Base-by-base conservation (phyloP, 805 yeast genomes). In the Sugiyamaella valdiviana region DNA sequence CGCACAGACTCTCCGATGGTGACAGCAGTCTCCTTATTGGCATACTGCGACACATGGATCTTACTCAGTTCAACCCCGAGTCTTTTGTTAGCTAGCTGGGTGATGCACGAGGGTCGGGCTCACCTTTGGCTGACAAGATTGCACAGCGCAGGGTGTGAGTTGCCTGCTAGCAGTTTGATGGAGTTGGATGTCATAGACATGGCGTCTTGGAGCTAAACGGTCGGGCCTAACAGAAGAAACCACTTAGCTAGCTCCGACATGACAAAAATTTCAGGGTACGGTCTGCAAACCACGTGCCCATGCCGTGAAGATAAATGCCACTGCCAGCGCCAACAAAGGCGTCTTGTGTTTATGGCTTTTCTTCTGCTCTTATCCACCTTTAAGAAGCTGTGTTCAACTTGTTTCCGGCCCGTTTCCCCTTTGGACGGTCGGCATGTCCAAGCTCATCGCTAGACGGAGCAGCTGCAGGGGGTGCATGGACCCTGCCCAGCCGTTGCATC, bases 11-110 rank as follows among this genome's bases (percentile, higher is more conserved):
- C 96, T 29, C 88, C 90, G 50, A 88, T 82, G 24, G 88, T 78
- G 14, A 91, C 91, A 2, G 95, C 85, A 1, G 95, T 85, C 68
- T 91, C 98, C 58, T 78, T 80, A 63, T 88, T 91, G 36, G 95
- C 80, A 66, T 86, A 87, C 63, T 87, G 89, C 55, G 84, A 82
- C 10, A 89, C 95, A 41, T 83, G 83, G 19, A 91, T 81, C 51
- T 82, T 82, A 44, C 95, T 79, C 39, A 87, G 71, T 10, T 77
- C 77, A 14, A 86, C 64, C 17, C 85, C 85, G 37, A 91, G 72
- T 55, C 75, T 26, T 26, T 26, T 57, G 36, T 21, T 39, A 35
- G 48, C 37, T 4, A 10, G n/a, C 14, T 29, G 10, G 36, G 36
- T 36, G 3, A 32, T 19, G 16, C 46, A 49, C 7, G 39, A 4